Conservation (phyloP, 345 rosid species). For the Gossypioides kirkii region DNA sequence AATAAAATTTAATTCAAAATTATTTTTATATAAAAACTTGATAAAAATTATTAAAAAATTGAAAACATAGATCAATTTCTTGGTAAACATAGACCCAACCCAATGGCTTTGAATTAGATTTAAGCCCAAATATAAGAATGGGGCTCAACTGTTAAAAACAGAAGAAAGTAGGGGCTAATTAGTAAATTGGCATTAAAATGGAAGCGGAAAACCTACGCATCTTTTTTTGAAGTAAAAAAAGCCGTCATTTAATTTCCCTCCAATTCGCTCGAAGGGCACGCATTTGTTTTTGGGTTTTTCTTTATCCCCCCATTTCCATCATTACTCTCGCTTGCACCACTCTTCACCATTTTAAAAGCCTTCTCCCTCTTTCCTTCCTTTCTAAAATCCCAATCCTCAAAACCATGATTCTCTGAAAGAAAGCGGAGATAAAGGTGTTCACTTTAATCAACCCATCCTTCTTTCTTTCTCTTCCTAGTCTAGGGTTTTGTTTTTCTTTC, state of each 20-base stretch:
- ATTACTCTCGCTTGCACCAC: neutral
- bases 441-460: neutral
- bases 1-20: too few relatives aligned
- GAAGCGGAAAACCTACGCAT: conserved; percentile 19
- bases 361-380: neutral
- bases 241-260: conserved; percentile 29
- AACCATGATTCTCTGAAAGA: neutral
- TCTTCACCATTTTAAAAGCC: neutral
- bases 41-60: too few relatives aligned
- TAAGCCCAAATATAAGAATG: neutral
- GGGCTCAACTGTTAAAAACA: neutral
- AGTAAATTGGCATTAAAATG: neutral
- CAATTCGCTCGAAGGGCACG: conserved; percentile 16
- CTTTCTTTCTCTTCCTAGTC: neutral
- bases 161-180: neutral
- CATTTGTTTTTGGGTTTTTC: neutral
- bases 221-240: neutral
- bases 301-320: neutral
- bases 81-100: neutral
- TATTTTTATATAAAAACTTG: too few relatives aligned
- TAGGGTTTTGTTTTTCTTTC: conserved; percentile 20
- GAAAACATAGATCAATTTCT: too few relatives aligned
- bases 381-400: too few relatives aligned
- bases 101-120: neutral
- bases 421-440: neutral